These are phyloP conservation scores for Aleurites moluccanus DNA, from an alignment of 441 rosid species.

Conservation along the genomic window DNA sequence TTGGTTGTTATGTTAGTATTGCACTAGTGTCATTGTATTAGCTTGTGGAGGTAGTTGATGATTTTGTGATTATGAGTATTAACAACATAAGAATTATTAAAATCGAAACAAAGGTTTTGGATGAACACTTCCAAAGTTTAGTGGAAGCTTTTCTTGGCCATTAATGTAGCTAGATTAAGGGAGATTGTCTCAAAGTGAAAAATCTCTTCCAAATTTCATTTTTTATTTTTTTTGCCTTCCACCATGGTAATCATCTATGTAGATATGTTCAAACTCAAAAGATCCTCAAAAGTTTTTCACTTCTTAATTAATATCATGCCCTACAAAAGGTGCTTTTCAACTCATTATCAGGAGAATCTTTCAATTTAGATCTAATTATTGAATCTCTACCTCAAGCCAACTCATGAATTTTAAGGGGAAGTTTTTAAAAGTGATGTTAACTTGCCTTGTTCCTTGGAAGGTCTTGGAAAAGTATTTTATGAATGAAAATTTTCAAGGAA, in stretches of 20 bases:
- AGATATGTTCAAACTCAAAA: too few species aligned
- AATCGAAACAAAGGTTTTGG: not conserved
- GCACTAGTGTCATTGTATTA: not conserved
- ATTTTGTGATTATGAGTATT: not conserved
- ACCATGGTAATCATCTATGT: not conserved
- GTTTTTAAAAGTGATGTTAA: not conserved
- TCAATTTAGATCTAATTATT: too few species aligned
- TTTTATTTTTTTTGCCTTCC: not conserved
- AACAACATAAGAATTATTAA: too few species aligned
- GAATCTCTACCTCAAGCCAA: not conserved
- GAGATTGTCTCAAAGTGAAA: not conserved
- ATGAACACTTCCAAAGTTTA: too few species aligned
- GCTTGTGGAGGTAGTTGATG: not conserved
- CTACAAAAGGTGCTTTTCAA: not conserved
- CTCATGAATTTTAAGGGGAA: not conserved
- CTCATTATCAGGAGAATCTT: not conserved
- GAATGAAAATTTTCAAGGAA: too few species aligned
- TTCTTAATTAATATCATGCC: too few species aligned
- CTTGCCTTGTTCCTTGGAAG: not conserved
- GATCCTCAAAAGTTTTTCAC: too few species aligned
- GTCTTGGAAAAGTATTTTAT: not conserved
- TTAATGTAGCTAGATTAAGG: not conserved
- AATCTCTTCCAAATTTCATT: not conserved
- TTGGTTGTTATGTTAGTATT: not conserved
- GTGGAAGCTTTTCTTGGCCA: not conserved